Conservation (phyloP, 2,329 filamentous ascomycete genomes). For the Sarocladiaceae sp. region DNA sequence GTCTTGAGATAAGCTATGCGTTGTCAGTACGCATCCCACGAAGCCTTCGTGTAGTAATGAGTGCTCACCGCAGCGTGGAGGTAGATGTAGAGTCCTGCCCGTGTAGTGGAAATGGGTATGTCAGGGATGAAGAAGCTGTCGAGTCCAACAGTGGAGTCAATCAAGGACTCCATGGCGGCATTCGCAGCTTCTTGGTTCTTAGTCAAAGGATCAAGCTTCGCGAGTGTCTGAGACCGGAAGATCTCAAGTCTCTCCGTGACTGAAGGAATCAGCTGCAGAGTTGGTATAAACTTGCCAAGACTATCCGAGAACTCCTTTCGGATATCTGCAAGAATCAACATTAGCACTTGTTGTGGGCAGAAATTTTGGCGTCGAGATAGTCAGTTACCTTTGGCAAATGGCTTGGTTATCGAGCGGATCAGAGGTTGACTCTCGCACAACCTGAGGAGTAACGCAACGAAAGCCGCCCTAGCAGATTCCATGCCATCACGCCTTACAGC, state of each 20-base stretch:
- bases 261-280: conserved; percentile 53
- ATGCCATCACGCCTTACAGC: conserved; percentile 45
- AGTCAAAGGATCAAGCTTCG: conserved; percentile 48
- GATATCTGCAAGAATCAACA: conserved; percentile 28
- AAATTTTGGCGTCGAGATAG: neutral
- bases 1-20: conserved; percentile 64
- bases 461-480: conserved; percentile 56
- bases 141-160: conserved; percentile 52
- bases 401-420: conserved; percentile 47
- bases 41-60: conserved; percentile 62
- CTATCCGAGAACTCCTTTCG: conserved; percentile 47
- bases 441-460: conserved; percentile 59
- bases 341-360: neutral
- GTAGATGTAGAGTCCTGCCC: conserved; percentile 81
- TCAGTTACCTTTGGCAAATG: conserved; percentile 46
- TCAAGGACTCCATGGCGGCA: conserved; percentile 50
- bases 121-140: conserved; percentile 57
- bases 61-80: conserved; percentile 70
- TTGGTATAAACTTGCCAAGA: conserved; percentile 50
- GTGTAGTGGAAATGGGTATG: conserved; percentile 67
- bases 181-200: conserved; percentile 46
- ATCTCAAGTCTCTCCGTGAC: conserved; percentile 51
- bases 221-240: conserved; percentile 54
- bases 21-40: conserved; percentile 83
- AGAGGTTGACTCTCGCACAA: conserved; percentile 57